Base-by-base conservation (phyloP, 495 filamentous ascomycete genomes). In the Penicillium macrosclerotiorum region DNA sequence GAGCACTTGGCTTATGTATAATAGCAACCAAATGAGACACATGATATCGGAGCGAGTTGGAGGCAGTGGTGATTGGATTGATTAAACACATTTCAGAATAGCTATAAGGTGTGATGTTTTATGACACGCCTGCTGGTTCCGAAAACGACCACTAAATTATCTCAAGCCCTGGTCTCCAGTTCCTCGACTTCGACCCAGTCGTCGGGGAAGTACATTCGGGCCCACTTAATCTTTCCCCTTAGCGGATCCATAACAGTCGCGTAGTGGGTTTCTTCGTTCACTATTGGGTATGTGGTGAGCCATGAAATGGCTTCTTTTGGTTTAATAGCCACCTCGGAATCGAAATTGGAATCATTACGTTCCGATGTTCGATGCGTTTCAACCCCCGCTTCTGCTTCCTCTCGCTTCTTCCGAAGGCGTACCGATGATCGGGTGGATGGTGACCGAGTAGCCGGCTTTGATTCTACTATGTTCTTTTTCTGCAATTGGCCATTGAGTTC, bases 181-280 rank as follows among this genome's bases (percentile, higher is more conserved):
- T 38, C 36, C 8, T 24, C 16, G 20, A 14, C 20, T 2, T 16
- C 30, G 17, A 32, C 23, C 49, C 49, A 51, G 17, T 49, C 45
- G 7, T 13, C 29, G 18, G 41, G 18, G 14, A 37, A 8, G 29
- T 67, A 77, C 14, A 57, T 43, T 24, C 64, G 53, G 11, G 68
- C 51, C 71, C 76, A 81, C 8, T 55, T 50, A 12, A 80, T 38
- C 22, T 50, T 62, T 0, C 79, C 79, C 34, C 49, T 52, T 3
- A 25, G 52, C 4, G 77, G 68, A 62, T 79, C 77, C 71, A 82
- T 69, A 14, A 82, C 51, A 8, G 63, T 55, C 7, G 71, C 68
- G 50, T 72, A 82, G 52, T 82, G 79, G 12, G 75, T 81, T 20
- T 55, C 54, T 40, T 79, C 73, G 48, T 81, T 82, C 4, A 64